These are phyloP conservation scores for Auricularia cornea DNA, from an alignment of 768 basidiomycete species.

Conservation along the genomic window DNA sequence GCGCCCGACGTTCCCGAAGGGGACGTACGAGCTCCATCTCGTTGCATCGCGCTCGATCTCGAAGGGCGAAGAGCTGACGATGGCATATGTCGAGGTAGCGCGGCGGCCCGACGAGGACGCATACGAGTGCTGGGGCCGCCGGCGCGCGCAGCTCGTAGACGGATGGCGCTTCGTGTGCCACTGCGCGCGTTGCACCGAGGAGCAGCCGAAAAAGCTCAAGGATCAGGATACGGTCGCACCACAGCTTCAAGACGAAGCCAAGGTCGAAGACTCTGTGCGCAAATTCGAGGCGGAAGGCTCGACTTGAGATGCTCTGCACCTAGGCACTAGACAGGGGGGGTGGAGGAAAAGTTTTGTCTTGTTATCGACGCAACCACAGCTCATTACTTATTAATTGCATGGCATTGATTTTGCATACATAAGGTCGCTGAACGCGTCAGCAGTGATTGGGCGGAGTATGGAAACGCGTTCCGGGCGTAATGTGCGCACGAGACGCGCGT, in stretches of 20 bases:
- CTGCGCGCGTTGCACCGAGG: slow-evolving; percentile 56
- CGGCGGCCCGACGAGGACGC: slow-evolving; percentile 42
- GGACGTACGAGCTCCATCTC: slow-evolving; percentile 63
- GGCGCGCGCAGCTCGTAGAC: slow-evolving; percentile 65
- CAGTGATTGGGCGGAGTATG: neutral
- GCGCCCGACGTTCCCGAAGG: slow-evolving; percentile 53
- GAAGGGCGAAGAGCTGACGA: slow-evolving; percentile 65
- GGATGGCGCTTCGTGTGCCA: slow-evolving; percentile 78
- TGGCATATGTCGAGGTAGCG: slow-evolving; percentile 66
- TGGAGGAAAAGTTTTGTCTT: too few relatives aligned
- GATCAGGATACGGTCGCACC: slow-evolving; percentile 3
- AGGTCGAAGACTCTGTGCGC: neutral
- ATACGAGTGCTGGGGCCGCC: slow-evolving; percentile 21
- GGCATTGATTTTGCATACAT: too few relatives aligned
- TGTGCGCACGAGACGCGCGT: neutral
- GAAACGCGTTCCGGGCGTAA: neutral
- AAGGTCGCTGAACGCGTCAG: too few relatives aligned
- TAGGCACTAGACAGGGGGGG: too few relatives aligned
- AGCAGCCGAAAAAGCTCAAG: slow-evolving; percentile 29
- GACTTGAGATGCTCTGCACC: too few relatives aligned
- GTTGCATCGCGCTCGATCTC: slow-evolving; percentile 59
- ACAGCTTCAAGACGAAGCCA: neutral
- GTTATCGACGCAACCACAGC: too few relatives aligned
- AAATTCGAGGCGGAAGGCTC: neutral
- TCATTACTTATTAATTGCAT: too few relatives aligned